Percentiles rank a stretch among this genome's conserved stretches.
phyloP scores from a whole-genome alignment of 2,329 filamentous ascomycete genomes.

The Thelonectria discophora region DNA sequence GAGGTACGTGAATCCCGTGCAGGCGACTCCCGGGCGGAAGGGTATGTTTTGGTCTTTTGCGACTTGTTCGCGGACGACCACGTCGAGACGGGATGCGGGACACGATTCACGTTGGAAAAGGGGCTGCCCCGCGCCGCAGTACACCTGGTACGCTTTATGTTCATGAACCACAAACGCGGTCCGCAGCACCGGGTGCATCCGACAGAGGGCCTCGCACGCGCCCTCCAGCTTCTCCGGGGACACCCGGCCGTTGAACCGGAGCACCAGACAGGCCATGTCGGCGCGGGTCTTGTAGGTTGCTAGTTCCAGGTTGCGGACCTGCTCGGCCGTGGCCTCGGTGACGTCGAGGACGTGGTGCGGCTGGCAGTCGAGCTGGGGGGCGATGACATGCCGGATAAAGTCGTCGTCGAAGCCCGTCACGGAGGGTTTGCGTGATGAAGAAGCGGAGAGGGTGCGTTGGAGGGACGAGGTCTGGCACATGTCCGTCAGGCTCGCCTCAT shows the following conservation, averaged over 20 bases:
- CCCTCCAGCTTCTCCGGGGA: conserved; percentile 55
- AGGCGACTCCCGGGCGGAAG: conserved; percentile 53
- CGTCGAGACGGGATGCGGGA: conserved; percentile 51
- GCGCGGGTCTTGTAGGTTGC: conserved; percentile 55
- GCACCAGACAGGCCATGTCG: conserved; percentile 58
- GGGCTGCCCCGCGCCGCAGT: conserved; percentile 53
- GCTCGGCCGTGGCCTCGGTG: conserved; percentile 57
- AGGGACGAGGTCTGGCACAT: conserved; percentile 50
- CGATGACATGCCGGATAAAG: conserved; percentile 53
- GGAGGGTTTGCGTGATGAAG: conserved; percentile 10
- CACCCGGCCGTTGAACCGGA: conserved; percentile 57
- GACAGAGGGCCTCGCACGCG: conserved; percentile 55
- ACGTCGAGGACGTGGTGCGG: conserved; percentile 56
- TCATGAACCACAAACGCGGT: conserved; percentile 61
- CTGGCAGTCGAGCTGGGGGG: conserved; percentile 54
- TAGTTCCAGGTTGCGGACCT: conserved; percentile 59
- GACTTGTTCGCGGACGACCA: conserved; percentile 52
- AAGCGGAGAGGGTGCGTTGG: neutral
- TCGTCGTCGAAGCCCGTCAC: conserved; percentile 41
- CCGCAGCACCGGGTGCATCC: conserved; percentile 61
- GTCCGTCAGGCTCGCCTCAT: conserved; percentile 54
- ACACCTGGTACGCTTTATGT: conserved; percentile 59
- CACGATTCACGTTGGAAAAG: conserved; percentile 56
- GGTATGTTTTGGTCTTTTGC: conserved; percentile 52
- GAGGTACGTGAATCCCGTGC: conserved; percentile 61